Base-by-base conservation (phyloP, 2,329 filamentous ascomycete genomes). In the Sporothrix globosa region DNA sequence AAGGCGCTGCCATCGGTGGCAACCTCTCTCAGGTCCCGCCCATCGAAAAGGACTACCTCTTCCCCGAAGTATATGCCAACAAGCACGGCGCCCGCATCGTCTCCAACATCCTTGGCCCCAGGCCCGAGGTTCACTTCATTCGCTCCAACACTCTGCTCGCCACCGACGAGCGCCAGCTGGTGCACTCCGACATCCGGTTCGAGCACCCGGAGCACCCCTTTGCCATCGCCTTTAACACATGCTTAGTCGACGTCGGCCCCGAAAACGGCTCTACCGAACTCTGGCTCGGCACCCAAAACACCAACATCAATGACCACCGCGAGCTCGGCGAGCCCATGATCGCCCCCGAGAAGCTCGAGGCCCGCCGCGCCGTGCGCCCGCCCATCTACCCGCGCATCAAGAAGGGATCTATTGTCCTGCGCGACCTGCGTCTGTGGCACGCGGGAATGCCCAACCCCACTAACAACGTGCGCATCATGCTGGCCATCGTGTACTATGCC, bases 101-200 rank as follows among this genome's bases (percentile, higher is more conserved):
- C 6, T 75, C 73, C 24, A 71, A 73, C 68, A 70, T 76, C 52
- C 71, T 75, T 14, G 74, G 74, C 13, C 74, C 74, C n/a, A 48
- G 69, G 19, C 74, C 74, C 46, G 74, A 75, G 53, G 69, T 75
- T 9, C 74, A 75, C 66, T 75, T 75, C 66, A 73, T 75, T 46
- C 74, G 73, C 44, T 73, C 73, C 53, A 75, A 75, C 72, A 76
- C 72, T 5, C 68, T 74, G 2, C 71, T 85, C 84, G 41, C 90
- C 61, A 71, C 39, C 30, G 67, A 71, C 41, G 69, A 82, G 69
- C 79, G 83, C 27, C 86, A 88, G 72, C 86, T 85, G 0, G 85
- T 87, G 0, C 88, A 90, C 77, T 83, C 84, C 0, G 87, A 90
- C 72, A 86, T 86, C 4, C 85, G 88, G 75, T 88, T 88, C 74